Base-by-base conservation (phyloP, 2,329 filamentous ascomycete genomes). In the Xylaria sp. region DNA sequence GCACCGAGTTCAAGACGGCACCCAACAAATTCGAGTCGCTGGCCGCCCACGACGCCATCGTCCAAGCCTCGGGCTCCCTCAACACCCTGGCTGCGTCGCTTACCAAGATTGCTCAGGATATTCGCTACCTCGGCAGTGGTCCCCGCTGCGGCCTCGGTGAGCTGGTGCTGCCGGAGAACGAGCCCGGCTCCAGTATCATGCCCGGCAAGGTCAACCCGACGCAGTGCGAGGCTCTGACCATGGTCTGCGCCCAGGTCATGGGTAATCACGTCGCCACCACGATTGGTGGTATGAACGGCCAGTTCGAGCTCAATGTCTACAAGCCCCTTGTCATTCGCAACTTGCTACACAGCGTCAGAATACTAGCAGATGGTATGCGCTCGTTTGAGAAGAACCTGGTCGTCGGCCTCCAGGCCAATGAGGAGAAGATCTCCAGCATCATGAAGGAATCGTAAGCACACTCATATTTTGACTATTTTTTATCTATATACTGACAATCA, bases 1-100 rank as follows among this genome's bases (percentile, higher is more conserved):
- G 93, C 70, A 93, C 90, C 71, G 83, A 95, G 75, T 99, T 99
- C 84, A 87, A 91, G 81, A 98, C 95, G 9, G 95, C 95, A 11
- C 94, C 95, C 68, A 99, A 99, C 87, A 99, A 99, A 84, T 99
- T 99, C 74, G 95, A 98, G 82, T 90, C 95, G 3, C 88, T 99
- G 41, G 95, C 95, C 61, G 92, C 95, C 52, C 95, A 99, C 79
- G 95, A 99, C 75, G 92, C 94, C 67, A 88, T 98, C 70, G 93
- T 98, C 61, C 93, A 98, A 81, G 94, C 94, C 53, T 92, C 92
- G 68, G 95, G 95, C 64, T 89, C 91, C 68, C 87, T 99, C 73
- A 98, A 98, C 85, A 97, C 93, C 27, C 86, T 98, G 62, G 93
- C 95, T 47, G 83, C 84, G 63, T 97, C 93, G 54, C 89, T 99